phyloP scores from a whole-genome alignment of 1,139 yeast genomes.

The Taphrina sp. region DNA sequence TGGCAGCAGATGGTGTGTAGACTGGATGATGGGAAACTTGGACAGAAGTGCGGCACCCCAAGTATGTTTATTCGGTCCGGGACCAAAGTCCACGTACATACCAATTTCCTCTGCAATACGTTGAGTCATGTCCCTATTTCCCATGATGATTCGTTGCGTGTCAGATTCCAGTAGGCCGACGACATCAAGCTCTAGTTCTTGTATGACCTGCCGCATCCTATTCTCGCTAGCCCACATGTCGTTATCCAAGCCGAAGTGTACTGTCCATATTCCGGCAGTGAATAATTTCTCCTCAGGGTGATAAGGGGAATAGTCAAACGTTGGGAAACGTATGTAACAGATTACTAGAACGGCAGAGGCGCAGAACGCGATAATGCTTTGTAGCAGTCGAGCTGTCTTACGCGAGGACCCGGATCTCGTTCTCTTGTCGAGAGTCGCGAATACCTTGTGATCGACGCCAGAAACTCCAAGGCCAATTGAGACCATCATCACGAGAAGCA shows the following conservation, averaged over 20 bases:
- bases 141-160: constrained; percentile 90
- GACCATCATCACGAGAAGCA: constrained; percentile 57
- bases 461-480: constrained; percentile 47
- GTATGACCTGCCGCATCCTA: constrained; percentile 78
- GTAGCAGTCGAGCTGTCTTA: constrained; percentile 32
- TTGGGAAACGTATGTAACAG: constrained; percentile 61
- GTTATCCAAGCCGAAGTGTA: constrained; percentile 93
- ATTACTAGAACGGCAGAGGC: constrained; percentile 39
- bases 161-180: constrained; percentile 89
- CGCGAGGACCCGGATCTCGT: not conserved
- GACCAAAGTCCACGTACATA: constrained; percentile 94
- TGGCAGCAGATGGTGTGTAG: constrained; percentile 87
- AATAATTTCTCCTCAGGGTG: constrained; percentile 72
- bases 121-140: constrained; percentile 91
- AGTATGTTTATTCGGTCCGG: constrained; percentile 96
- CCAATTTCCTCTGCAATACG: constrained; percentile 87
- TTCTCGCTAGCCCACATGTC: constrained; percentile 98
- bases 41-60: constrained; percentile 96
- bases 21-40: constrained; percentile 85
- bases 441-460: constrained; percentile 36
- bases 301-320: constrained; percentile 63
- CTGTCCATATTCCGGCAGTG: constrained; percentile 97
- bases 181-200: constrained; percentile 84
- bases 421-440: not conserved
- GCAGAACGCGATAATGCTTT: constrained; percentile 41